These are phyloP conservation scores for Yamadazyma triangularis DNA, from an alignment of 1,139 yeast genomes.

Conservation along the genomic window DNA sequence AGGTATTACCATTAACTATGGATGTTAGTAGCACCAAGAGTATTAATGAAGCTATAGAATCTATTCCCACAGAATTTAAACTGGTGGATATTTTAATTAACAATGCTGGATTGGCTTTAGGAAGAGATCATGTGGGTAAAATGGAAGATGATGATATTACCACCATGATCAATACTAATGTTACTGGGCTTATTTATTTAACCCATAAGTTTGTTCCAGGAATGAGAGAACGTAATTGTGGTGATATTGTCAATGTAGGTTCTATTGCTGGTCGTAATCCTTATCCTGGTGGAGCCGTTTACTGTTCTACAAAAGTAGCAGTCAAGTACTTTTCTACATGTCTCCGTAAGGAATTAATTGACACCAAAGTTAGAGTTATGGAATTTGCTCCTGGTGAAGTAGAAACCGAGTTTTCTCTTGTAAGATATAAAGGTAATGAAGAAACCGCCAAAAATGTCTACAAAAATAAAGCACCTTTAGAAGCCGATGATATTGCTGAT, in stretches of 20 bases:
- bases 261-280: slow-evolving; percentile 48
- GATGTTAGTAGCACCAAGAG: slow-evolving; percentile 51
- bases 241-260: slow-evolving; percentile 43
- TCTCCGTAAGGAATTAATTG: slow-evolving; percentile 40
- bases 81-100: slow-evolving; percentile 68
- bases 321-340: slow-evolving; percentile 39
- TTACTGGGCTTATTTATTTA: slow-evolving; percentile 60
- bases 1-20: slow-evolving; percentile 43
- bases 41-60: slow-evolving; percentile 49
- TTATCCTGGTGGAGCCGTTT: slow-evolving; percentile 45
- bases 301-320: slow-evolving; percentile 46
- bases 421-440: slow-evolving; percentile 40
- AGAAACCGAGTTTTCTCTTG: slow-evolving; percentile 43
- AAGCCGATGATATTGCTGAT: slow-evolving; percentile 45
- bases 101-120: slow-evolving; percentile 78
- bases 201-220: slow-evolving; percentile 62
- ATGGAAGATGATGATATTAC: slow-evolving; percentile 49
- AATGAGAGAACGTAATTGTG: slow-evolving; percentile 47
- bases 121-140: slow-evolving; percentile 58
- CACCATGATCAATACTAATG: slow-evolving; percentile 66
- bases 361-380: slow-evolving; percentile 38
- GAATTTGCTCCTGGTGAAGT: slow-evolving; percentile 49
- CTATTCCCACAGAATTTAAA: too few species aligned
- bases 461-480: slow-evolving; percentile 38
- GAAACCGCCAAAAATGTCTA: slow-evolving; percentile 37